Base-by-base conservation (phyloP, 2,329 filamentous ascomycete genomes). In the Sporothrix euskadiensis region DNA sequence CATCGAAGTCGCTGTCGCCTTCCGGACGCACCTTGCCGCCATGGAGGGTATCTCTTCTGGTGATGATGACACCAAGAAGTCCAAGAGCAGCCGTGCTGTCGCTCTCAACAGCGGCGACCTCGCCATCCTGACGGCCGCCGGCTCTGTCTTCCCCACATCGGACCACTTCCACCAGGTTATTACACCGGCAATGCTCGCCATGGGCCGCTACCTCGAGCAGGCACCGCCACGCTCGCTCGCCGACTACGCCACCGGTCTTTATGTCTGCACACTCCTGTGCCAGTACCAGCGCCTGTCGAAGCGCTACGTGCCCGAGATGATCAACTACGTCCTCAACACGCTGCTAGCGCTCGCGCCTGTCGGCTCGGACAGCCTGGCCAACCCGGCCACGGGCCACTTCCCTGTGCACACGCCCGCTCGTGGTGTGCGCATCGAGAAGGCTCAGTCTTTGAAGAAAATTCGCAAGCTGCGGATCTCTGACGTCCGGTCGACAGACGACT, bases 81-180 rank as follows among this genome's bases (percentile, higher is more conserved):
- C 39, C 30, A 63, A 26, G 61, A 52, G 82, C 44, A 78, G 80
- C 44, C 83, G 88, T 49, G 84, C 87, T 4, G 81, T 90, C 49
- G 81, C 83, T 8, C 89, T 85, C 78, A 87, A 81, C 78, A 87
- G 80, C 77, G 93, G 93, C 22, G 94, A 99, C 78, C 83, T 99
- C 26, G 83, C 94, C 30, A 83, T 97, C n/a, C 84, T 99, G 49
- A 94, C 93, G 0, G 94, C 93, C 0, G 89, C 98, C 74, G 90
- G 91, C 56, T 90, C 90, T 1, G 92, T 97, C 71, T 99, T 97
- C 79, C 94, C 96, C 4, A 97, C 96, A 0, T 98, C 94, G 0
- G 96, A 99, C 82, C 94, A 98, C 82, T 99, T 98, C 82, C 96
- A 99, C 79, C 92, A 96, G 78, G 93, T 98, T 49, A 92, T 94